Evolutionary conservation across 2,329 filamentous ascomycete genomes (phyloP), one percentile per base, ranked within the genome.

Genomic region (Neocatenulostroma microsporum): DNA sequence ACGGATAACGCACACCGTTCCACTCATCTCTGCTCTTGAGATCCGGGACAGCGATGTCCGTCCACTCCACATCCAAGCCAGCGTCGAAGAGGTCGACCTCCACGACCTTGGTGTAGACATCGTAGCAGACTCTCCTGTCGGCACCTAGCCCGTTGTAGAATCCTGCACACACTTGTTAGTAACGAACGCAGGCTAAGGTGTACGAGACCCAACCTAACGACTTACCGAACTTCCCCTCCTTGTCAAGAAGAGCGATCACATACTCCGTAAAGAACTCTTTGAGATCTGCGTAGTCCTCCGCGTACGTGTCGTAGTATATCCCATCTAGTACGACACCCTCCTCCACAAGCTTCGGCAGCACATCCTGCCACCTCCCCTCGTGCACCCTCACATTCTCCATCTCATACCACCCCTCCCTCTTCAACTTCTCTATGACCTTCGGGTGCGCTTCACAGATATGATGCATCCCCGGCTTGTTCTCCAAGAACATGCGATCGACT

Each of bases 281-380:
- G 19, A 96, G 76, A 58, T 89, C 84, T 2, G 71, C 69, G 62
- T 96, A 98, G 46, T 91, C 84, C 64, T 98, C 91, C 5, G 87
- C 91, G 60, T 96, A 96, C 0, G 91, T 98, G 57, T 98, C 91
- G 55, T 95, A 96, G 67, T 96, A 98, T 49, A 98, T 68, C 9
- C 61, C 68, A 42, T 72, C 67, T 36, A 70, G 66, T 15, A 56
- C 48, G 4, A 60, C 55, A 25, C 61, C 64, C 39, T 66, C 54
- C 40, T 63, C 62, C 3, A 68, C 54, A 1, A 71, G 57, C 23
- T 56, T 56, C 1, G 66, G 66, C 2, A 71, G 54, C 7, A 70
- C 53, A 26, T 70, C 67, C 46, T 71, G 68, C 68, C 68, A 72
- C 20, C 60, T 57, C 18, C 68, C 68, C 43, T 67, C 64, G 39